Conservation (phyloP, 2,329 filamentous ascomycete genomes). For the Xenoacremonium recifei region DNA sequence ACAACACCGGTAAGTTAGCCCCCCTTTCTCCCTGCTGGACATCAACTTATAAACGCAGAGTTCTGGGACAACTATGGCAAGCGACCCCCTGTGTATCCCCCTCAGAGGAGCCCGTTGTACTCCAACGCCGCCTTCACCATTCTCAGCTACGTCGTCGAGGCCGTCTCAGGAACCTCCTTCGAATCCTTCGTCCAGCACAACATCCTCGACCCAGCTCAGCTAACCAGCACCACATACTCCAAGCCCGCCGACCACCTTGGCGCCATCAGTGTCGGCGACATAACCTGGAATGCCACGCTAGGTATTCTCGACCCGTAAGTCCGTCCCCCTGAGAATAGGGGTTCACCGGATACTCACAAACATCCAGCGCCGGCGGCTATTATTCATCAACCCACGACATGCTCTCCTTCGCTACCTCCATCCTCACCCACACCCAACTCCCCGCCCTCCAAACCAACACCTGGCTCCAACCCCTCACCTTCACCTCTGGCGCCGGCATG, state of each 20-base stretch:
- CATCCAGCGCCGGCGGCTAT: slow-evolving; percentile 31
- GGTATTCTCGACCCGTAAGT: slow-evolving; percentile 31
- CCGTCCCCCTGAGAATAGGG: neutral
- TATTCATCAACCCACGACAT: slow-evolving; percentile 40
- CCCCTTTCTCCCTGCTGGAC: too few species aligned
- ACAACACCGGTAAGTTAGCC: neutral
- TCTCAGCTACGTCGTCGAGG: slow-evolving; percentile 41
- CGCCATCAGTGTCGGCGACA: slow-evolving; percentile 31
- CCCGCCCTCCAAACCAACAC: slow-evolving; percentile 32
- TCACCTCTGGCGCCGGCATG: slow-evolving; percentile 31
- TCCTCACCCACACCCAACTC: slow-evolving; percentile 38
- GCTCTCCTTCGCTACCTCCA: slow-evolving; percentile 35
- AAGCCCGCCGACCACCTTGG: slow-evolving; percentile 25
- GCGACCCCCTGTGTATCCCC: slow-evolving; percentile 33
- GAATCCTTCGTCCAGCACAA: slow-evolving; percentile 32
- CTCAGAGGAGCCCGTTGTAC: slow-evolving; percentile 43
- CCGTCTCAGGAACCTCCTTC: slow-evolving; percentile 36
- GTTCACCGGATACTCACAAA: neutral
- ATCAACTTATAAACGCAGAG: too few species aligned
- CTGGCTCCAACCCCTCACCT: slow-evolving; percentile 40
- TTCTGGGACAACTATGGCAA: neutral
- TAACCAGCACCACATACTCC: slow-evolving; percentile 34
- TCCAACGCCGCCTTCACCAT: slow-evolving; percentile 43
- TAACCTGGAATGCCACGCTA: slow-evolving; percentile 26
- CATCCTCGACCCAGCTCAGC: slow-evolving; percentile 38